Percentiles rank a stretch among this genome's conserved stretches.
phyloP scores from a whole-genome alignment of 2,329 filamentous ascomycete species.

The Dothidotthia symphoricarpi region DNA sequence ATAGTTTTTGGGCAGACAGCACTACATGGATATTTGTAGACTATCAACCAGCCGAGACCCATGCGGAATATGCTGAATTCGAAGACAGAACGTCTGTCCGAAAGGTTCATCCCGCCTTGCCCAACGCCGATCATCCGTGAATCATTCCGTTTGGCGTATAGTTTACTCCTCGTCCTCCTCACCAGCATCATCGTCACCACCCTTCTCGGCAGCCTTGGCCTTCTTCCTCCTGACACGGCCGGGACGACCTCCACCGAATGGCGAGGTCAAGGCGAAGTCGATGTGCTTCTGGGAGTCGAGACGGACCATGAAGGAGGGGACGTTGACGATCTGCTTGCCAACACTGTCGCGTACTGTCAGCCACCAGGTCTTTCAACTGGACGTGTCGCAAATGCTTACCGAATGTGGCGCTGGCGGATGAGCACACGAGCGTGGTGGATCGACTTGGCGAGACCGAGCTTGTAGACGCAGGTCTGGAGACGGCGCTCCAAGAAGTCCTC shows the following conservation, averaged over 20 bases:
- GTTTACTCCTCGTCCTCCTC: conserved; percentile 77
- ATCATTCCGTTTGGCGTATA: conserved; percentile 28
- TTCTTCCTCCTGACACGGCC: conserved; percentile 99
- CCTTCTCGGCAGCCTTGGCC: conserved; percentile 90
- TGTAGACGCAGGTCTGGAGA: conserved; percentile 99
- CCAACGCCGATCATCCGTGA: conserved; percentile 39
- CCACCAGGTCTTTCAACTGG: neutral
- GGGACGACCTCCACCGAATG: conserved; percentile 94
- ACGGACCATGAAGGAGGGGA: conserved; percentile 98
- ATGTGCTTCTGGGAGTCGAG: conserved; percentile 99
- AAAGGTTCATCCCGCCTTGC: conserved; percentile 39
- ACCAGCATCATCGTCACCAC: conserved; percentile 75
- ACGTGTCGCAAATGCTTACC: conserved; percentile 44
- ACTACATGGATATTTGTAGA: conserved; percentile 32
- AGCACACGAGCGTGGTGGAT: conserved; percentile 99
- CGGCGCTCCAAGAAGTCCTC: conserved; percentile 99
- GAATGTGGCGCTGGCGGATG: conserved; percentile 99
- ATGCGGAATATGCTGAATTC: conserved; percentile 33
- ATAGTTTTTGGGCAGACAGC: conserved; percentile 31
- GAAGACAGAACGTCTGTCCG: conserved; percentile 28
- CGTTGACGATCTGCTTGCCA: conserved; percentile 99
- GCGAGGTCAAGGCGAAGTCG: conserved; percentile 96
- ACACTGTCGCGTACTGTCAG: conserved; percentile 58
- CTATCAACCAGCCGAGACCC: conserved; percentile 28
- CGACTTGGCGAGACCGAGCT: conserved; percentile 99